Evolutionary conservation across 2,329 filamentous ascomycete species (phyloP).

Genomic region (Coleophoma cylindrospora): DNA sequence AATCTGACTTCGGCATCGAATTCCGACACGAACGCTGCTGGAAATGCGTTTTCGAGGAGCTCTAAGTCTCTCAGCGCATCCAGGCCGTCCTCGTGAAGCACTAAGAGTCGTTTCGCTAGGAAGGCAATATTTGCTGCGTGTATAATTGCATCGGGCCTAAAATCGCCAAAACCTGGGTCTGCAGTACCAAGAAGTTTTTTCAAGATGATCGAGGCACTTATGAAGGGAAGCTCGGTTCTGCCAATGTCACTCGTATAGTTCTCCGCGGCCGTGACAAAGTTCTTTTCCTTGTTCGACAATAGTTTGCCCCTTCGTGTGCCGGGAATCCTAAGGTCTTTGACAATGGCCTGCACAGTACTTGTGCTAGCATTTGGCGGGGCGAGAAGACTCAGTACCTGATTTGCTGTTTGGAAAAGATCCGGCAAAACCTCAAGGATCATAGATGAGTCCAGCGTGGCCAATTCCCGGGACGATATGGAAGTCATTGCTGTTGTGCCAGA

Average conservation of each 20-base stretch:
- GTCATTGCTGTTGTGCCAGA: constrained; percentile 20
- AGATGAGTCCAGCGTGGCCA: constrained; percentile 26
- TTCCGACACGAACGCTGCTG: constrained; percentile 27
- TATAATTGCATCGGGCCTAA: constrained; percentile 31
- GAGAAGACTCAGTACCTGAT: constrained; percentile 30
- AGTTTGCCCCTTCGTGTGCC: constrained; percentile 10
- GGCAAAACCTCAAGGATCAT: constrained; percentile 33
- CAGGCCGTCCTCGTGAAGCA: constrained; percentile 17
- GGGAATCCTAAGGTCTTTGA: constrained; percentile 21
- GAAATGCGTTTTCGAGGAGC: constrained; percentile 27
- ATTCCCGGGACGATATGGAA: constrained; percentile 10
- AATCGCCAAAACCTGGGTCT: constrained; percentile 16
- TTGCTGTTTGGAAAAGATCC: constrained; percentile 28
- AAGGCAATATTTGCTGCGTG: constrained; percentile 38
- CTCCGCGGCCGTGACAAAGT: constrained; percentile 9
- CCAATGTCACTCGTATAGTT: constrained; percentile 5
- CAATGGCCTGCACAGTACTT: constrained; percentile 22
- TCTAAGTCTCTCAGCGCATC: constrained; percentile 13
- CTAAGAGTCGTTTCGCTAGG: constrained; percentile 28
- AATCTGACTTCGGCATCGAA: constrained; percentile 13
- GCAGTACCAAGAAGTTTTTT: constrained; percentile 23
- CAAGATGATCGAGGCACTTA: constrained; percentile 27
- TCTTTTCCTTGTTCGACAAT: constrained; percentile 9
- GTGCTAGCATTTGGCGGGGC: constrained; percentile 22
- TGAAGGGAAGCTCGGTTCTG: constrained; percentile 23